These are phyloP conservation scores for Pyricularia grisea DNA, from an alignment of 2,329 filamentous ascomycete species.

Conservation along the genomic window DNA sequence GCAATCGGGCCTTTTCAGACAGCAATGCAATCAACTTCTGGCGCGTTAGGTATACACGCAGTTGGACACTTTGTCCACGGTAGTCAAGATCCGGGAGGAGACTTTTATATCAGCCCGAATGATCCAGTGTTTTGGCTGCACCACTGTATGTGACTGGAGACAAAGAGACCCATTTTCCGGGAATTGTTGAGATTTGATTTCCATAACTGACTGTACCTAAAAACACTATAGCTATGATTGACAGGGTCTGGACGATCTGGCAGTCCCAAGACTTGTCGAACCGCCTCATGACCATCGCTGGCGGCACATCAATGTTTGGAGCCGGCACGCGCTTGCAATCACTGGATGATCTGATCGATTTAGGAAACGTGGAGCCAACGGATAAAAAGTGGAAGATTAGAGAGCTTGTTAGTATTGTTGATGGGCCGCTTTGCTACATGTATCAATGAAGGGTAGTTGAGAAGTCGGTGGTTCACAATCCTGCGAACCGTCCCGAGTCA, in stretches of 20 bases:
- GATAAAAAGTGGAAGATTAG: conserved; percentile 13
- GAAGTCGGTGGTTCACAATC: conserved; percentile 13
- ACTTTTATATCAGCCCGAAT: conserved; percentile 28
- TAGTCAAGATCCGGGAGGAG: conserved; percentile 29
- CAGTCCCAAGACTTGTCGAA: conserved; percentile 19
- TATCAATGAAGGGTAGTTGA: conserved; percentile 13
- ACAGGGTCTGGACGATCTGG: conserved; percentile 20
- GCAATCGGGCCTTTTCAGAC: conserved; percentile 33
- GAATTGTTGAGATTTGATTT: too few relatives aligned
- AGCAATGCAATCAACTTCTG: conserved; percentile 25
- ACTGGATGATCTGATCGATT: conserved; percentile 16
- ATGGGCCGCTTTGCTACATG: conserved; percentile 18
- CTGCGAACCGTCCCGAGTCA: conserved; percentile 11
- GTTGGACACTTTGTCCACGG: conserved; percentile 16
- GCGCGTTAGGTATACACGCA: conserved; percentile 17
- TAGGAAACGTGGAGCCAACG: conserved; percentile 10
- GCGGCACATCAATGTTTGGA: conserved; percentile 19
- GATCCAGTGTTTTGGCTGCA: conserved; percentile 20
- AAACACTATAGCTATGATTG: conserved; percentile 14
- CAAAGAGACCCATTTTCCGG: too few relatives aligned
- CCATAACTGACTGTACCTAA: too few relatives aligned
- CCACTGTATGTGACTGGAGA: conserved; percentile 11
- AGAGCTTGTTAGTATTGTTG: conserved; percentile 17
- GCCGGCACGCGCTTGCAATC: conserved; percentile 12
- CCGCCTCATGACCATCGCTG: conserved; percentile 16